Conservation (phyloP, 306 rosid species). For the Corylus americana region DNA sequence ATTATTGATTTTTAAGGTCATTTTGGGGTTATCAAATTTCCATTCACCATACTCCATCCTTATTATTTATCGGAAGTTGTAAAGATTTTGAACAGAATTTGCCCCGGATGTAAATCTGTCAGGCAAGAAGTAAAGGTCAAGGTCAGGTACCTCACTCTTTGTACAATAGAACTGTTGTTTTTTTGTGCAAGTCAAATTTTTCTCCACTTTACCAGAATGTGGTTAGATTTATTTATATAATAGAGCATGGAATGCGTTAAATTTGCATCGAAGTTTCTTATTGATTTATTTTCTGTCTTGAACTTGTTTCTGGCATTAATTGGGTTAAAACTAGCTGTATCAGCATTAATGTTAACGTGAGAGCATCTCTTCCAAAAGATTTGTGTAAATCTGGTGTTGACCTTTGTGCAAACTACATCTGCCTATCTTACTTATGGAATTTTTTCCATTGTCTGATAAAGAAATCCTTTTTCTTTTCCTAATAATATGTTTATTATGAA, state of each 20-base stretch:
- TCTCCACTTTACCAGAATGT: background rate
- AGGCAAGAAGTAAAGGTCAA: conserved; percentile 51
- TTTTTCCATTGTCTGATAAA: background rate
- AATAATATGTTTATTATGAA: background rate
- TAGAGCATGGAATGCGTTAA: background rate
- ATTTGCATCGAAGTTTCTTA: background rate
- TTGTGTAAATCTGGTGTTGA: background rate
- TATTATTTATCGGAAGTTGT: conserved; percentile 76
- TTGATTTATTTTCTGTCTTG: background rate
- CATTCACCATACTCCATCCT: conserved; percentile 66
- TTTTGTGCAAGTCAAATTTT: background rate
- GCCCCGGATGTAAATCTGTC: conserved; percentile 78
- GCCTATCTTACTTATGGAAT: background rate
- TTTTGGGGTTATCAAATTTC: conserved; percentile 76
- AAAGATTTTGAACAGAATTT: conserved; percentile 75
- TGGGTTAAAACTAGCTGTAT: background rate
- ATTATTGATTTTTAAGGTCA: conserved; percentile 67
- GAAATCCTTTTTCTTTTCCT: background rate
- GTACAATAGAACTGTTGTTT: background rate
- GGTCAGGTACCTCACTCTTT: conserved; percentile 62
- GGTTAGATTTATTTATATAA: background rate
- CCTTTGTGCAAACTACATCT: background rate
- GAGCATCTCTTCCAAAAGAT: conserved; percentile 2
- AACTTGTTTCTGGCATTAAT: background rate
- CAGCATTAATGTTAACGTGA: background rate